These are phyloP conservation scores for Akanthomyces muscarius DNA, from an alignment of 2,329 filamentous ascomycete genomes.

Conservation along the genomic window DNA sequence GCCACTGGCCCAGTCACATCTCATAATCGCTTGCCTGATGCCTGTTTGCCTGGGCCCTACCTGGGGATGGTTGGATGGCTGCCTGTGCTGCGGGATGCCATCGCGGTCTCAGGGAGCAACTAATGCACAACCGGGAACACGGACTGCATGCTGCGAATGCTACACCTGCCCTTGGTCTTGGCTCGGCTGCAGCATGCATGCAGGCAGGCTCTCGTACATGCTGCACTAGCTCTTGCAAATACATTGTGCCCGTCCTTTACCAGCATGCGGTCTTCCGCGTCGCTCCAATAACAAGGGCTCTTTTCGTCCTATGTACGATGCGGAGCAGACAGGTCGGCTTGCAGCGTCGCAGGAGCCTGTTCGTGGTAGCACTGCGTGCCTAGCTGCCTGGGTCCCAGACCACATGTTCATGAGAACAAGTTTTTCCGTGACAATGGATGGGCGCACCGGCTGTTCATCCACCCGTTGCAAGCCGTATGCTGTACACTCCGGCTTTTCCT, in stretches of 20 bases:
- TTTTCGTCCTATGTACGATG: background rate
- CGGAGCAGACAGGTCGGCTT: background rate
- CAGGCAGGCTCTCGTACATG: conserved; percentile 1
- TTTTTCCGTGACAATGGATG: background rate
- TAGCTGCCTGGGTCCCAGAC: background rate
- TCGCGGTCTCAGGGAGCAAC: background rate
- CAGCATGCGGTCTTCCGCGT: background rate
- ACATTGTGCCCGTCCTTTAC: background rate
- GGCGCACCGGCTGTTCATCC: background rate
- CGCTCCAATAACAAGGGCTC: background rate
- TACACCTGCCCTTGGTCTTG: background rate
- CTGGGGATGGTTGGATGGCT: background rate
- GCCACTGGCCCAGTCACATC: conserved; percentile 11
- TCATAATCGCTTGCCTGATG: background rate
- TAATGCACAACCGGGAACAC: background rate
- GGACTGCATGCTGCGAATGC: background rate
- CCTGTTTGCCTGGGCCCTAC: background rate
- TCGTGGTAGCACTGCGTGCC: conserved; percentile 4
- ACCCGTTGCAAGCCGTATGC: background rate
- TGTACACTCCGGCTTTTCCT: background rate
- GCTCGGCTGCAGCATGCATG: conserved; percentile 2
- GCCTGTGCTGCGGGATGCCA: background rate
- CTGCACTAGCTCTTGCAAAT: background rate
- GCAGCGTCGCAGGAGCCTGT: background rate
- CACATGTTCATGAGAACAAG: conserved; percentile 9